Percentiles rank a stretch among this genome's conserved stretches.
Conservation (phyloP, 257 asterid species). For the Gentiana straminea region DNA sequence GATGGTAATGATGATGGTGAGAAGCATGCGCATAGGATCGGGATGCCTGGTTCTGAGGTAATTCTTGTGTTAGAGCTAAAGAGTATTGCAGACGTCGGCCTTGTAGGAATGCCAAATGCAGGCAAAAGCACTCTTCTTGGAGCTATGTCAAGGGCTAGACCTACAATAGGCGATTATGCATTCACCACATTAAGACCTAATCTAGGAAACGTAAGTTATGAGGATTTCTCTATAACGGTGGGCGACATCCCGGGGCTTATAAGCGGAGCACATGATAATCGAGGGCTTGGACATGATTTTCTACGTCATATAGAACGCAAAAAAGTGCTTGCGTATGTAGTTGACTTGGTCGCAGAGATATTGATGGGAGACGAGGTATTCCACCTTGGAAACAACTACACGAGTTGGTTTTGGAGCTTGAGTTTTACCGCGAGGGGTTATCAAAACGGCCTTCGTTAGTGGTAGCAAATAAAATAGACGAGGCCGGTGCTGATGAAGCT, state of each 20-base stretch:
- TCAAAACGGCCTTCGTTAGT: conserved; percentile 58
- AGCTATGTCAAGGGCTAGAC: conserved; percentile 79
- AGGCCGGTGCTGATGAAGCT: conserved; percentile 64
- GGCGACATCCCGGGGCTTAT: conserved; percentile 92
- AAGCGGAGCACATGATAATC: conserved; percentile 81
- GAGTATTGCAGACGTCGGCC: conserved; percentile 92
- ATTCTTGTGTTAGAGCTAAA: conserved; percentile 71
- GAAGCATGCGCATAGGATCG: conserved; percentile 20
- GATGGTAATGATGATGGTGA: too few species aligned
- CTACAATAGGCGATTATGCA: conserved; percentile 76
- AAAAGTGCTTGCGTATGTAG: conserved; percentile 71
- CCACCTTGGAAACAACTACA: conserved; percentile 84
- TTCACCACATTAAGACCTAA: conserved; percentile 95
- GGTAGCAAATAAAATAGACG: conserved; percentile 85
- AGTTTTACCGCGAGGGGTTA: conserved; percentile 56
- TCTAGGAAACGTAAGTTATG: conserved; percentile 57
- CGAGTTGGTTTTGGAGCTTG: conserved; percentile 68
- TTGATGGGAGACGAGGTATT: conserved; percentile 56
- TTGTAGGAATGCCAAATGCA: conserved; percentile 93
- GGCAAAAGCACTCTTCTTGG: conserved; percentile 97
- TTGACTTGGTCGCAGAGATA: conserved; percentile 60
- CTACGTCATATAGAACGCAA: conserved; percentile 86
- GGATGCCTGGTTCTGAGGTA: conserved; percentile 61
- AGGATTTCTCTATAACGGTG: conserved; percentile 68
- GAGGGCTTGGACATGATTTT: conserved; percentile 92